Conservation (phyloP, 2,329 filamentous ascomycete species). For the Aureobasidium namibiae region DNA sequence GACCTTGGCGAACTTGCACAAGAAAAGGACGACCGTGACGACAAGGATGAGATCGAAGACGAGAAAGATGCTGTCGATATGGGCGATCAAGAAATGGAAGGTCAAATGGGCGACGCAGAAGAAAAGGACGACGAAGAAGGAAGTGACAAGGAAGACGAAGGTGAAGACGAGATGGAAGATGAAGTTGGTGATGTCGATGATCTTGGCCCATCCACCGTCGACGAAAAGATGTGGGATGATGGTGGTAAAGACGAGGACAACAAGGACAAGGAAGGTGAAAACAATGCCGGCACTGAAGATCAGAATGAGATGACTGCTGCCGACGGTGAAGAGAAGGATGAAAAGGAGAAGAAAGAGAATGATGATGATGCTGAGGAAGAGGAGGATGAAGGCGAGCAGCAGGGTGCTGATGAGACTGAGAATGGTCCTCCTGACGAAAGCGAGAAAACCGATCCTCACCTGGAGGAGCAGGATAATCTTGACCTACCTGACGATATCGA, state of each 20-base stretch:
- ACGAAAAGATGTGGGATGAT: constrained; percentile 99
- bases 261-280: constrained; percentile 70
- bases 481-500: constrained; percentile 86
- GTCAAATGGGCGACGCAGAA: constrained; percentile 60
- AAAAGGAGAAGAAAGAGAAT: constrained; percentile 49
- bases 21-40: constrained; percentile 56
- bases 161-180: constrained; percentile 71
- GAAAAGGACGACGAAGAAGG: constrained; percentile 38
- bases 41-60: constrained; percentile 59
- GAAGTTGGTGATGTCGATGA: constrained; percentile 88
- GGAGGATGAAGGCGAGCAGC: constrained; percentile 25
- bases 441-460: constrained; percentile 63
- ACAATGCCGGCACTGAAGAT: constrained; percentile 40
- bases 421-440: constrained; percentile 58
- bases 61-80: constrained; percentile 84
- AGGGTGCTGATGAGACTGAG: constrained; percentile 43
- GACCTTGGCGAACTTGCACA: constrained; percentile 87
- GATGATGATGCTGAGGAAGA: constrained; percentile 55
- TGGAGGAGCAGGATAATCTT: constrained; percentile 71
- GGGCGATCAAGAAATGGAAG: constrained; percentile 86
- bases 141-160: constrained; percentile 55
- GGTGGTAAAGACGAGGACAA: constrained; percentile 59
- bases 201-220: constrained; percentile 78
- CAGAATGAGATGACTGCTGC: constrained; percentile 38
- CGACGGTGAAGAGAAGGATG: constrained; percentile 36